These are phyloP conservation scores for Penicillium rolfsii DNA, from an alignment of 2,329 filamentous ascomycete genomes.

Conservation along the genomic window DNA sequence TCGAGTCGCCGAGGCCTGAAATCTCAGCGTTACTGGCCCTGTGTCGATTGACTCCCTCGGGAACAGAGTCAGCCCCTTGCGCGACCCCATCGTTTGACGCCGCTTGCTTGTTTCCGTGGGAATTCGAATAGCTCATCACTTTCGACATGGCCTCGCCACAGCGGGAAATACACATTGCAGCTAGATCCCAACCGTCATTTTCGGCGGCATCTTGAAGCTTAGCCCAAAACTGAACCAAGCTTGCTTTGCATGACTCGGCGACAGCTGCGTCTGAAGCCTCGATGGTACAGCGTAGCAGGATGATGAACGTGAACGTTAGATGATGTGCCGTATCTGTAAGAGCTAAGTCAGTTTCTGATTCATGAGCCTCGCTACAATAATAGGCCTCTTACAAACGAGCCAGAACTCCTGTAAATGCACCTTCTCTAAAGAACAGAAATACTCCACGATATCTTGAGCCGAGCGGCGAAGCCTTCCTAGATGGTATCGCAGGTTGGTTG, in stretches of 20 bases:
- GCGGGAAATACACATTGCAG: slow-evolving; percentile 1
- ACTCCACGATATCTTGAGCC: slow-evolving; percentile 4
- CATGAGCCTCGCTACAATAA: neutral
- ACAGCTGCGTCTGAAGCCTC: neutral
- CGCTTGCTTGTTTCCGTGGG: neutral
- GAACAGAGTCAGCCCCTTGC: neutral
- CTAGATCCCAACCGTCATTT: slow-evolving; percentile 2
- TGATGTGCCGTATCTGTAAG: slow-evolving; percentile 1
- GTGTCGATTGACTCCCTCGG: neutral
- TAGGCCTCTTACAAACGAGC: neutral
- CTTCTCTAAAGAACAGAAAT: slow-evolving; percentile 2
- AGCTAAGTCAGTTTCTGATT: neutral
- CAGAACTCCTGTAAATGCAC: slow-evolving; percentile 3
- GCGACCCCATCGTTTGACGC: neutral
- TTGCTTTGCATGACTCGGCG: slow-evolving; percentile 3
- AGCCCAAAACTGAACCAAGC: slow-evolving; percentile 1
- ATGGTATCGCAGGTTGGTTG: neutral
- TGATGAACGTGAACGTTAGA: slow-evolving; percentile 5
- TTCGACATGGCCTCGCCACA: slow-evolving; percentile 2
- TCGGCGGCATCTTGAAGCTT: slow-evolving; percentile 5
- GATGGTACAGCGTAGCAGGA: slow-evolving; percentile 4
- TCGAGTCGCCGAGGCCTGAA: neutral
- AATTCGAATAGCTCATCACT: neutral
- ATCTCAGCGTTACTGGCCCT: neutral
- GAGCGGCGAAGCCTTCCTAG: slow-evolving; percentile 5